A percentile compares a stretch with the other conserved stretches of the same genome.
Evolutionary conservation across 768 basidiomycete species (phyloP).

Genomic region (Sistotremastrum suecicum): DNA sequence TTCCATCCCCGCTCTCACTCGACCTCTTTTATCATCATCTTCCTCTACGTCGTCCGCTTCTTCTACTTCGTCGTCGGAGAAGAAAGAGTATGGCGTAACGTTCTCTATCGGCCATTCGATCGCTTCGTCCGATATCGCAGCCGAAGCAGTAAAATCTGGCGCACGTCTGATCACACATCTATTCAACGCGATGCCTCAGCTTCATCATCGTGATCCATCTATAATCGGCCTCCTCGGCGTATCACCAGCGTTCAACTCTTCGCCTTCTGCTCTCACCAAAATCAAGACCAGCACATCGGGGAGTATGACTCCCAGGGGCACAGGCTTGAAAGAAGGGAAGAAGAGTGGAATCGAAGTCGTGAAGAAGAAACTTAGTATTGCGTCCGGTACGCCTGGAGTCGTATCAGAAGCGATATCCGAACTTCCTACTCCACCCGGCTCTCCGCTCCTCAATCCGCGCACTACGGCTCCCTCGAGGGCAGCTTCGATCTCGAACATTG

Average conservation of each 20-base stretch:
- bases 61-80: too few species aligned
- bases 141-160: constrained; percentile 53
- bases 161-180: constrained; percentile 83
- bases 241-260: constrained; percentile 43
- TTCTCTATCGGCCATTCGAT: constrained; percentile 89
- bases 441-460: too few species aligned
- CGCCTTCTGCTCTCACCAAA: constrained; percentile 19
- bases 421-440: too few species aligned
- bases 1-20: constrained; percentile 39
- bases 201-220: constrained; percentile 83
- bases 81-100: constrained; percentile 42
- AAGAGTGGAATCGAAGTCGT: too few species aligned
- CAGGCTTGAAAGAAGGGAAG: too few species aligned
- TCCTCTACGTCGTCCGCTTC: too few species aligned
- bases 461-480: neutral
- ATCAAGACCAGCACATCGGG: too few species aligned
- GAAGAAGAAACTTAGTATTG: too few species aligned
- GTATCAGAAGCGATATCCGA: too few species aligned
- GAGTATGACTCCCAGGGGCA: too few species aligned
- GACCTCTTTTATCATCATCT: too few species aligned
- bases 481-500: neutral
- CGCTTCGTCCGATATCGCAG: constrained; percentile 62
- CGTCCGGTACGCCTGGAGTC: too few species aligned
- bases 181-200: constrained; percentile 87
- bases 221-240: constrained; percentile 82